Conservation (phyloP, 768 basidiomycete genomes). For the Lyophyllum semitale region DNA sequence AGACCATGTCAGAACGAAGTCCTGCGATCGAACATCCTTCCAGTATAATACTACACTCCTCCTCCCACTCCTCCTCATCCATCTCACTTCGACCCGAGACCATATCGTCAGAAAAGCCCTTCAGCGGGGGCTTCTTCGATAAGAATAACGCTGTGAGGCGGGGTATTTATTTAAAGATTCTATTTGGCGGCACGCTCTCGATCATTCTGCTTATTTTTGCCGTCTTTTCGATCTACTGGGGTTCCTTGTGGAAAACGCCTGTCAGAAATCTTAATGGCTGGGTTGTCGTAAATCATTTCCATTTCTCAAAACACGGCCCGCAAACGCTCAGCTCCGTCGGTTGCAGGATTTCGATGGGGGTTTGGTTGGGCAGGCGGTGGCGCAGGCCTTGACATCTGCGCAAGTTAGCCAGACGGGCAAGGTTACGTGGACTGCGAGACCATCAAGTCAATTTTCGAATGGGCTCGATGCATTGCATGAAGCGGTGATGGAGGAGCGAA, state of each 20-base stretch:
- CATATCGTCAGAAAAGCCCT: conserved; percentile 13
- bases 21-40: background rate
- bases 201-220: conserved; percentile 46
- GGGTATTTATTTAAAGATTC: conserved; percentile 44
- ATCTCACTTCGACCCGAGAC: background rate
- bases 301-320: background rate
- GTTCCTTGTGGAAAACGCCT: conserved; percentile 43
- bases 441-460: conserved; percentile 45
- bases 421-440: conserved; percentile 47
- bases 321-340: background rate
- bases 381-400: conserved; percentile 33
- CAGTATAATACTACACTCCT: no score
- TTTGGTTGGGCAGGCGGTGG: conserved; percentile 48
- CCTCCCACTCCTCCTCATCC: no score
- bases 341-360: conserved; percentile 63
- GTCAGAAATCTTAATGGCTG: conserved; percentile 50
- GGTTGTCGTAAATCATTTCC: conserved; percentile 47
- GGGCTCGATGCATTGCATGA: conserved; percentile 43
- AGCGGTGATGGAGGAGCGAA: conserved; percentile 49
- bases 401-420: conserved; percentile 22
- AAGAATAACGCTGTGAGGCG: conserved; percentile 31
- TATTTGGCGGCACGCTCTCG: conserved; percentile 35
- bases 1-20: background rate
- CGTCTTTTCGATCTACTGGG: conserved; percentile 62
- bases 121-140: conserved; percentile 29